phyloP scores from a whole-genome alignment of 2,329 filamentous ascomycete genomes.

The Penicillium brasilianum region DNA sequence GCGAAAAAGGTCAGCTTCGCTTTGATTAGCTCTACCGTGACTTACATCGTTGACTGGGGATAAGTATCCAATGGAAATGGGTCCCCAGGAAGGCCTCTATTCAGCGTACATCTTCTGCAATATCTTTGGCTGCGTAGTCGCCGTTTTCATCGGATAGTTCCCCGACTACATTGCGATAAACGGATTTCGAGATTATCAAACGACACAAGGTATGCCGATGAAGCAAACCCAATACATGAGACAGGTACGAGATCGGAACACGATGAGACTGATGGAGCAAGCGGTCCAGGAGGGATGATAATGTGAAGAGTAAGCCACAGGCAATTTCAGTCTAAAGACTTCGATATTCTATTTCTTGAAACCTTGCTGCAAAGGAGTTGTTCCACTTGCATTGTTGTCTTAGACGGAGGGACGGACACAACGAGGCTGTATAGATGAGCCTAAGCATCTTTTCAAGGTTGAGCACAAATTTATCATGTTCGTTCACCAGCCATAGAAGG shows the following conservation, averaged over 20 bases:
- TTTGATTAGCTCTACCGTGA: not conserved
- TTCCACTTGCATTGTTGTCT: not conserved
- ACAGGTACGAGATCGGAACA: not conserved
- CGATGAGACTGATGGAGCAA: not conserved
- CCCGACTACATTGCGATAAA: not conserved
- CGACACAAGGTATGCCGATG: not conserved
- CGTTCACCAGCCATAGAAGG: too few species aligned
- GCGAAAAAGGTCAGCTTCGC: not conserved
- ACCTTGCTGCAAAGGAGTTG: too few species aligned
- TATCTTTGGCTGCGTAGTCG: not conserved
- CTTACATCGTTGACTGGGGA: not conserved
- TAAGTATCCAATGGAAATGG: not conserved
- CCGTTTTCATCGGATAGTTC: not conserved
- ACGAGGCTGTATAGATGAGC: not conserved
- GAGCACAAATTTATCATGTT: not conserved
- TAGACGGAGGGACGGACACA: not conserved
- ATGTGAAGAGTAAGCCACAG: not conserved
- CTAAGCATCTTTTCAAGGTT: not conserved
- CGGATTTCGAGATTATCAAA: not conserved
- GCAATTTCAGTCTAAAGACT: not conserved
- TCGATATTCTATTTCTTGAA: not conserved
- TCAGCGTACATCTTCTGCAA: not conserved
- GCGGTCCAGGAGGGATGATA: not conserved
- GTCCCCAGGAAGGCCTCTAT: not conserved
- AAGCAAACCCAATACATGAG: not conserved